A percentile compares a stretch with the other conserved stretches of the same genome.
phyloP scores from a whole-genome alignment of 163 green algal species.

The Scenedesmus sp. region DNA sequence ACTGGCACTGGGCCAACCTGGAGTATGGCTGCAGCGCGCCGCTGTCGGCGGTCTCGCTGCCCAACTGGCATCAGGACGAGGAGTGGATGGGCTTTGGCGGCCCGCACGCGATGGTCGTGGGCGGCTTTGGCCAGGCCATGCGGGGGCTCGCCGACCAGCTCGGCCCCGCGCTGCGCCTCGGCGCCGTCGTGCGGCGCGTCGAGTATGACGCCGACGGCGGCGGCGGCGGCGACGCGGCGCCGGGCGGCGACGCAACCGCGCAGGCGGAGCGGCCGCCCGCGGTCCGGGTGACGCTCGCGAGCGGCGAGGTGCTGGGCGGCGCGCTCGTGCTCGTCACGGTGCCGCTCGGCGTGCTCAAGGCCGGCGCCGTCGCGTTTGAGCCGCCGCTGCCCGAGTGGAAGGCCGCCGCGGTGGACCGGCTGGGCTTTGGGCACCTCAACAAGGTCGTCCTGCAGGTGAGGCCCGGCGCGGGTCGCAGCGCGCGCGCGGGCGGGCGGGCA shows the following conservation, averaged over 20 bases:
- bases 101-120: conserved; percentile 87
- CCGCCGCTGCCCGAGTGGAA: conserved; percentile 84
- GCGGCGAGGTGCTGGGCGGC: conserved; percentile 53
- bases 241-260: not conserved
- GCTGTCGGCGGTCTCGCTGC: conserved; percentile 71
- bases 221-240: not conserved
- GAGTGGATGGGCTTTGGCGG: conserved; percentile 89
- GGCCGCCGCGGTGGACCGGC: conserved; percentile 58
- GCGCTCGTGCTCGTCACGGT: conserved; percentile 81
- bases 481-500: not conserved
- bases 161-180: conserved; percentile 25
- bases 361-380: conserved; percentile 70
- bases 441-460: conserved; percentile 90
- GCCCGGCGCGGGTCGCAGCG: not conserved
- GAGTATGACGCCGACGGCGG: conserved; percentile 27
- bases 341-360: conserved; percentile 88
- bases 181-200: conserved; percentile 33
- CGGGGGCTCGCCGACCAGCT: conserved; percentile 36
- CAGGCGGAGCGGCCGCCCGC: not conserved
- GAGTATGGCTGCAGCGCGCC: conserved; percentile 89
- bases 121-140: conserved; percentile 68
- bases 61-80: conserved; percentile 89
- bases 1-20: conserved; percentile 92
- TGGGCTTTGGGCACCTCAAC: conserved; percentile 91
- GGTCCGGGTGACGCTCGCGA: conserved; percentile 9